Conservation (phyloP, 345 rosid species). For the Salix arbutifolia region DNA sequence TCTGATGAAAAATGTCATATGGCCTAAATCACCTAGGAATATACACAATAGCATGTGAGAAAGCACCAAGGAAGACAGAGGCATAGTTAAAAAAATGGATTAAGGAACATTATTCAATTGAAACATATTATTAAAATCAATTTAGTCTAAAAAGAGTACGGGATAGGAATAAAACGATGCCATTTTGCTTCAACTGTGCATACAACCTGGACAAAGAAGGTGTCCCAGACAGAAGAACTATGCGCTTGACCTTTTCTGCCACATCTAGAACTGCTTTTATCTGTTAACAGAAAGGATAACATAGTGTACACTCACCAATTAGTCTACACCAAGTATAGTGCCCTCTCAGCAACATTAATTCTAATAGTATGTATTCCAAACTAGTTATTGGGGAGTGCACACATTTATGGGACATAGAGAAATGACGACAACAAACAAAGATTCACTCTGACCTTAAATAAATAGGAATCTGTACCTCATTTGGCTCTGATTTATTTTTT, state of each 20-base stretch:
- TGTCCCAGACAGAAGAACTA: conserved; percentile 85
- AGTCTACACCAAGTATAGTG: not conserved
- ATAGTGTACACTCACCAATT: not conserved
- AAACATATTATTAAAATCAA: conserved; percentile 2
- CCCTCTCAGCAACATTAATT: not conserved
- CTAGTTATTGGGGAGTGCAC: not conserved
- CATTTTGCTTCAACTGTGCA: conserved; percentile 14
- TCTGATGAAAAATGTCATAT: conserved; percentile 93
- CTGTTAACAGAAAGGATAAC: conserved; percentile 35
- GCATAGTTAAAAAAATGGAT: not conserved
- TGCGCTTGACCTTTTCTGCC: conserved; percentile 67
- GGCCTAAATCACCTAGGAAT: conserved; percentile 81
- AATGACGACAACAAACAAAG: not conserved
- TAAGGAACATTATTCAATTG: not conserved
- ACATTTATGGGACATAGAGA: not conserved
- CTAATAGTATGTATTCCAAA: not conserved
- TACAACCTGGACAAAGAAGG: conserved; percentile 97
- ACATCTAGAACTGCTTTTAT: conserved; percentile 71
- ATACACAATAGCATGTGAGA: conserved; percentile 30
- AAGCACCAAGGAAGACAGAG: not conserved
- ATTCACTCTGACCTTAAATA: not conserved
- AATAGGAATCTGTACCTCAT: conserved; percentile 50
- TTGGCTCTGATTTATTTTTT: conserved; percentile 59
- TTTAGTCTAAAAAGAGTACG: not conserved
- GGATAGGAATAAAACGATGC: conserved; percentile 8